Evolutionary conservation across 2,329 filamentous ascomycete genomes (phyloP).

Genomic region (Penicillium sp.): DNA sequence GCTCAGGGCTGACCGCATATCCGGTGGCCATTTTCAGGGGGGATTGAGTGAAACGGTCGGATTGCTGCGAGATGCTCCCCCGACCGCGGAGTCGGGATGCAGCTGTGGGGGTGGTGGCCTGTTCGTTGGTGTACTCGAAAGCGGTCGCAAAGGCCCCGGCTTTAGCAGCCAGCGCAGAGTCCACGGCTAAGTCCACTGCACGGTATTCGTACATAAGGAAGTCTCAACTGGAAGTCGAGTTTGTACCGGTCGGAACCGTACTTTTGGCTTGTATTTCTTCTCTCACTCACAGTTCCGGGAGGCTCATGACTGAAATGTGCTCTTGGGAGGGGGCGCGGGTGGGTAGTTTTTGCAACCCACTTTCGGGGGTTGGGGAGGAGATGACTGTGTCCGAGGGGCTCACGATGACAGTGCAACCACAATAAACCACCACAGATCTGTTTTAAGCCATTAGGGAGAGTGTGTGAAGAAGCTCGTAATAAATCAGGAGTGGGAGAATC

Average conservation of each 20-base stretch:
- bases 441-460: not conserved
- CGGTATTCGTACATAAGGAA: conserved; percentile 37
- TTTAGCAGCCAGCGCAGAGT: conserved; percentile 37
- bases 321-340: conserved; percentile 16
- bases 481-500: conserved; percentile 1
- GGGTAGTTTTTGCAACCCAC: conserved; percentile 18
- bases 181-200: conserved; percentile 34
- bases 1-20: conserved; percentile 40
- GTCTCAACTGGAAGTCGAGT: not conserved
- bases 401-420: not conserved
- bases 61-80: conserved; percentile 28
- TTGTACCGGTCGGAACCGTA: not conserved
- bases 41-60: conserved; percentile 22
- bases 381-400: not conserved
- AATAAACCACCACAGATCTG: not conserved
- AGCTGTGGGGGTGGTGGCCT: conserved; percentile 32
- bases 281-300: conserved; percentile 12
- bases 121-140: conserved; percentile 46
- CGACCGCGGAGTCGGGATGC: conserved; percentile 31
- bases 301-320: conserved; percentile 23
- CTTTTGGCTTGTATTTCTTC: not conserved
- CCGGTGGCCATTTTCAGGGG: conserved; percentile 32
- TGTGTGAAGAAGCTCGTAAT: not conserved
- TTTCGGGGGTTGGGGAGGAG: conserved; percentile 9
- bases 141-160: conserved; percentile 40